Base-by-base conservation (phyloP, 2,329 filamentous ascomycete species). In the Onygena corvina region DNA sequence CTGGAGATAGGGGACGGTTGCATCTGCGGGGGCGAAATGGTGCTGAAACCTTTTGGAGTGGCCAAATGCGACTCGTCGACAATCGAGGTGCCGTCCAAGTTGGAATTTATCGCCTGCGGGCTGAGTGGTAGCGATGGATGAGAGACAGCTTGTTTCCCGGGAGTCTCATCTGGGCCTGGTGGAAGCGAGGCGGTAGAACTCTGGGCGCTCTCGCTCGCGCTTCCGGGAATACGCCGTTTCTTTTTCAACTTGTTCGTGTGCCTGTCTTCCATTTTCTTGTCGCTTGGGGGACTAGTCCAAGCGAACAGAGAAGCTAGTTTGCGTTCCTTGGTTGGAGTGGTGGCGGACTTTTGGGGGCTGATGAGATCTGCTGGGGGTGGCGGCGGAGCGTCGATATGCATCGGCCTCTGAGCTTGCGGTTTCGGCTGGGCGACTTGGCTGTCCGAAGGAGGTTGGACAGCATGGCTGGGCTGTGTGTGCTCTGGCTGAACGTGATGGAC, bases 161-260 rank as follows among this genome's bases (percentile, higher is more conserved):
- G 51, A 63, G 70, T 1, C 67, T 77, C 62, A 11, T 64, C 61
- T 12, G 61, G 60, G 20, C 36, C 47, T 29, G 54, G 74, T 27
- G 55, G 73, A n/a, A 94, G 71, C 5, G 89, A 95, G 12, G 84
- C 79, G 4, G 79, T 84, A 12, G 92, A 96, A 61, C 89, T 95
- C 55, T 94, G 88, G 0, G 90, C 89, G 62, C 90, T 95, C 16
- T 82, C 83, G 57, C 87, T 89, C 18, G 84, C 69, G 60, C 85
- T 86, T 35, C 80, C 82, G 0, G 85, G 82, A 49, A 84, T 71
- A n/a, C 69, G 62, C 54, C 81, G 76, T 66, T 86, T 94, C 72
- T 96, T 96, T 65, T 83, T 84, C 47, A 98, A 71, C 66, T 95
- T 94, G 60, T 94, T 95, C 0, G 88, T 86, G 61, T 83, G 83